Evolutionary conservation across 23 red algal species (phyloP).

Genomic region (Agarophyton chilense): DNA sequence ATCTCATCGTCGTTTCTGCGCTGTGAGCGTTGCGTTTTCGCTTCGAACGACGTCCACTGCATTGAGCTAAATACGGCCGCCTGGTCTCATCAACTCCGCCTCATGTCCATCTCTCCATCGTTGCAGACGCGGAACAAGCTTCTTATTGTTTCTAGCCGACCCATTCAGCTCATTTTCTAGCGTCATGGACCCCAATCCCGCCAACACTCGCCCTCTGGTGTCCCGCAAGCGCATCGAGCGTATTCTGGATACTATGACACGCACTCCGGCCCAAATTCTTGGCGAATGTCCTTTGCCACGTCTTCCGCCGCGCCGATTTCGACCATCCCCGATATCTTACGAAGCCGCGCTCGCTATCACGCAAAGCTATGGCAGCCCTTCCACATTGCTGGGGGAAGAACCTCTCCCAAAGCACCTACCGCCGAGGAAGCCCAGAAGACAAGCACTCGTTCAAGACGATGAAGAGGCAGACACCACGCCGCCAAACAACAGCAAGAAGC

Average conservation of each 20-base stretch:
- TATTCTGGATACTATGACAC: neutral
- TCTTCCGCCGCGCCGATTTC: neutral
- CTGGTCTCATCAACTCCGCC: too few species aligned
- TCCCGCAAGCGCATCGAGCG: neutral
- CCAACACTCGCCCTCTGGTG: neutral
- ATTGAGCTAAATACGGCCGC: too few species aligned
- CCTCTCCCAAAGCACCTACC: neutral
- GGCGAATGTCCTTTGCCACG: neutral
- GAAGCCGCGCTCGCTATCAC: neutral
- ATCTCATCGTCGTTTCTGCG: too few species aligned
- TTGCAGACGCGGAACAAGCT: too few species aligned
- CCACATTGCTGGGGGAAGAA: neutral
- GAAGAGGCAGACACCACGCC: too few species aligned
- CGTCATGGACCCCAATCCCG: neutral
- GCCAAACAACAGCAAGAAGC: too few species aligned
- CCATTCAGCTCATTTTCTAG: neutral
- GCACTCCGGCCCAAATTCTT: neutral
- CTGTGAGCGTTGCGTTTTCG: too few species aligned
- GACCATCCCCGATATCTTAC: neutral
- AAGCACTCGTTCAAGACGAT: too few species aligned
- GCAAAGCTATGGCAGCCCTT: neutral
- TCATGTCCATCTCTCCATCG: too few species aligned
- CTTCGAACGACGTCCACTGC: too few species aligned
- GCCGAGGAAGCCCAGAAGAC: neutral
- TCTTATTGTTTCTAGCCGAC: too few species aligned